Percentiles rank a stretch among this genome's conserved stretches.
Conservation (phyloP, 2,329 filamentous ascomycete genomes). For the Dothistroma septosporum region DNA sequence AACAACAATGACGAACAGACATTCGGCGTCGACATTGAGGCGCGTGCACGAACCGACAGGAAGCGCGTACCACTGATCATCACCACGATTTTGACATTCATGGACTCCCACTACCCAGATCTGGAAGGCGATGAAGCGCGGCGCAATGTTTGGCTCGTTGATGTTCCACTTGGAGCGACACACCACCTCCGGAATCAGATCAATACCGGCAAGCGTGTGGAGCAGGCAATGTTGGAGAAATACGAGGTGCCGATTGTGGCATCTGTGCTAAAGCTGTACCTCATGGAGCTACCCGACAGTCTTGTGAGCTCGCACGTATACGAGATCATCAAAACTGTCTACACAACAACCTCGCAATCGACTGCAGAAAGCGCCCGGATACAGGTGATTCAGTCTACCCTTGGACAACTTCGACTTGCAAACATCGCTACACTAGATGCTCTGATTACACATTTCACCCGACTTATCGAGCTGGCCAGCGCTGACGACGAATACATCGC, state of each 20-base stretch:
- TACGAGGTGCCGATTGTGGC: slow-evolving; percentile 95
- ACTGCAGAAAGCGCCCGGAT: slow-evolving; percentile 74
- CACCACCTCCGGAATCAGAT: slow-evolving; percentile 78
- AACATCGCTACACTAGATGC: slow-evolving; percentile 99
- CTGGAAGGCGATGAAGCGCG: slow-evolving; percentile 93
- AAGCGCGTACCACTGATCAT: slow-evolving; percentile 92
- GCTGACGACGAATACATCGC: slow-evolving; percentile 83
- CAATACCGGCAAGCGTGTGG: slow-evolving; percentile 80
- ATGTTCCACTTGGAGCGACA: slow-evolving; percentile 78
- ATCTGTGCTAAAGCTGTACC: slow-evolving; percentile 86
- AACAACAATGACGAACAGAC: slow-evolving; percentile 97
- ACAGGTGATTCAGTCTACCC: slow-evolving; percentile 88
- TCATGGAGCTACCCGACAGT: slow-evolving; percentile 95
- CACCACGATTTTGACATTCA: slow-evolving; percentile 87
- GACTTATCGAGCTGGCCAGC: slow-evolving; percentile 91
- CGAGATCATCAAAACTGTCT: slow-evolving; percentile 97
- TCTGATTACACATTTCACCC: slow-evolving; percentile 96
- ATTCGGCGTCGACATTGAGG: slow-evolving; percentile 96
- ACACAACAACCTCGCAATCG: slow-evolving; percentile 75
- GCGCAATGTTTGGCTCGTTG: slow-evolving; percentile 87
- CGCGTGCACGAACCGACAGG: slow-evolving; percentile 83
- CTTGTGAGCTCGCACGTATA: slow-evolving; percentile 97
- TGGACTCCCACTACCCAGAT: slow-evolving; percentile 95
- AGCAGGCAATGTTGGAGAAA: slow-evolving; percentile 71
- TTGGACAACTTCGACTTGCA: slow-evolving; percentile 87